Conservation (phyloP, 192 early-diverging fungal species). For the Coemansia sp. region DNA sequence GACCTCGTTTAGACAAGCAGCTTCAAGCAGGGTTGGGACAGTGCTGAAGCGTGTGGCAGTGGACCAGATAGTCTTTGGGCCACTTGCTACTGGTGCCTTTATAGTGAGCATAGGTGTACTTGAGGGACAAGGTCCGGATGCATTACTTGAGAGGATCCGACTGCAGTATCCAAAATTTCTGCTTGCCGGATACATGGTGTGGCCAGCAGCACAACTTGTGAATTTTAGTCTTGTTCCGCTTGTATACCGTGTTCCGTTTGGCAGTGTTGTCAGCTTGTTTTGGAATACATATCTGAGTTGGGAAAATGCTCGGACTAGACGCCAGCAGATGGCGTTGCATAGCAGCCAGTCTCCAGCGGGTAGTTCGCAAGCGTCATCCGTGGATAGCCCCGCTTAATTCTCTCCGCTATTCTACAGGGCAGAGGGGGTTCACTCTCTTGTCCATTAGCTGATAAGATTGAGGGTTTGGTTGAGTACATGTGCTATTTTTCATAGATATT, state of each 20-base stretch:
- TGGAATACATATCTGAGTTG: slow-evolving; percentile 76
- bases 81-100: slow-evolving; percentile 31
- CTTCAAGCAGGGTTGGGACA: neutral
- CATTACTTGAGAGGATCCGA: slow-evolving; percentile 23
- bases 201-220: slow-evolving; percentile 71
- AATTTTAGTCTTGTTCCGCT: slow-evolving; percentile 74
- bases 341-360: neutral
- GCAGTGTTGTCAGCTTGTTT: slow-evolving; percentile 64
- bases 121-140: slow-evolving; percentile 23
- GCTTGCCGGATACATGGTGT: slow-evolving; percentile 49
- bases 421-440: no score
- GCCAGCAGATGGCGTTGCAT: neutral
- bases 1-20: neutral
- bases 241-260: slow-evolving; percentile 65
- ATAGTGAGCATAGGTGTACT: slow-evolving; percentile 36
- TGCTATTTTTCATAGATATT: no score
- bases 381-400: neutral
- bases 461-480: no score
- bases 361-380: neutral
- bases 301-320: slow-evolving; percentile 44
- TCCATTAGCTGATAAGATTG: no score
- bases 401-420: no score
- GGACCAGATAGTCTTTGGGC: slow-evolving; percentile 38
- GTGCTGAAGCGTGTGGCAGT: slow-evolving; percentile 37
- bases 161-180: slow-evolving; percentile 16